phyloP scores from a whole-genome alignment of 2,329 filamentous ascomycete species.

The Arthroderma uncinatum region DNA sequence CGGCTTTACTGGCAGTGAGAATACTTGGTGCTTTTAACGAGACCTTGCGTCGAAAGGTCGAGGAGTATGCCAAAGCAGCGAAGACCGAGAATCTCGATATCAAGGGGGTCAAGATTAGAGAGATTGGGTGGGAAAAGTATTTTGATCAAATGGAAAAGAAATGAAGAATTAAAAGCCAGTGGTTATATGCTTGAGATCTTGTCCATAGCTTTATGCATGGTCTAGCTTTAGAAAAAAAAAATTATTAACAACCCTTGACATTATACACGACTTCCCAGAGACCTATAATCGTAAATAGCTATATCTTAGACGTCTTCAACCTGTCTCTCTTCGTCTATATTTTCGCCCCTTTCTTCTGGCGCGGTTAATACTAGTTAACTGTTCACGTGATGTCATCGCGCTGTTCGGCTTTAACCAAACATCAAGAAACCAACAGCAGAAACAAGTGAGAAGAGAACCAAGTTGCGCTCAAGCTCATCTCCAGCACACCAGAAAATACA shows the following conservation, averaged over 20 bases:
- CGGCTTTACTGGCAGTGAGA: slow-evolving; percentile 58
- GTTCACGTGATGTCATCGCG: background rate
- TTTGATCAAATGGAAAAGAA: slow-evolving; percentile 31
- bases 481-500: background rate
- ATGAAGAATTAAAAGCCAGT: background rate
- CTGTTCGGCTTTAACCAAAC: background rate
- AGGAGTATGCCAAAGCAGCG: slow-evolving; percentile 33
- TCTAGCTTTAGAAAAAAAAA: too few species aligned
- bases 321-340: background rate
- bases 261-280: too few species aligned
- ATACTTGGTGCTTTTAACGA: slow-evolving; percentile 49
- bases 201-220: too few species aligned
- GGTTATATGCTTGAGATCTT: too few species aligned
- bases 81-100: slow-evolving; percentile 33
- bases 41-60: slow-evolving; percentile 32
- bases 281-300: background rate
- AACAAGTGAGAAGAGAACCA: background rate
- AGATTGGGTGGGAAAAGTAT: slow-evolving; percentile 36
- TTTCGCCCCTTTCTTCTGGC: background rate
- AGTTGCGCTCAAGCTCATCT: background rate
- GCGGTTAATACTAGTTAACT: background rate
- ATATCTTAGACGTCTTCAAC: background rate
- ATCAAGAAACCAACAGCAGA: background rate
- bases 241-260: too few species aligned
- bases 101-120: slow-evolving; percentile 34